Evolutionary conservation across 2,329 filamentous ascomycete species (phyloP).

Genomic region (Magnaporthales sp.): DNA sequence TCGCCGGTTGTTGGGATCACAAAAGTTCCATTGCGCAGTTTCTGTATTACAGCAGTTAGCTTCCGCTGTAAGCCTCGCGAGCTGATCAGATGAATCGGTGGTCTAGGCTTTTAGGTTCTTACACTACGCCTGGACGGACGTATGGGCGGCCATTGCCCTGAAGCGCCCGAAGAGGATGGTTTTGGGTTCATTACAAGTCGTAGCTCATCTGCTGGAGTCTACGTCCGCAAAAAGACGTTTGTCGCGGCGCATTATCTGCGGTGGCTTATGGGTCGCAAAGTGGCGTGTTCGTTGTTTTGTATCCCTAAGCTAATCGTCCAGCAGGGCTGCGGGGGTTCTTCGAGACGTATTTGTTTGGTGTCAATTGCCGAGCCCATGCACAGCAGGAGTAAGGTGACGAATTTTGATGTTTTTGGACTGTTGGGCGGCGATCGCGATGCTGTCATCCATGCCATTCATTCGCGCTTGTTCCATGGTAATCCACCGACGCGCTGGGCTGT

Average conservation of each 20-base stretch:
- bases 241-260: background rate
- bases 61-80: slow-evolving; percentile 1
- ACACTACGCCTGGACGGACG: slow-evolving; percentile 38
- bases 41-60: slow-evolving; percentile 30
- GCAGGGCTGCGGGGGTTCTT: background rate
- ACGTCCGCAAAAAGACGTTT: background rate
- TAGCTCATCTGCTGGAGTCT: slow-evolving; percentile 1
- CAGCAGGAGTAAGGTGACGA: background rate
- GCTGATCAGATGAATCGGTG: background rate
- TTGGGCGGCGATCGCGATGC: background rate
- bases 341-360: too few relatives aligned
- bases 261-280: background rate
- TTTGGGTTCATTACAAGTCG: slow-evolving; percentile 21
- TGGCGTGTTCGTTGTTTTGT: background rate
- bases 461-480: background rate
- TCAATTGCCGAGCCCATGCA: background rate
- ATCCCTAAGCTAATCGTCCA: background rate
- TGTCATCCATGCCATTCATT: background rate
- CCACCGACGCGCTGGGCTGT: background rate
- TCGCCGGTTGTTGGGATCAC: slow-evolving; percentile 82
- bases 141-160: slow-evolving; percentile 29
- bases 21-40: slow-evolving; percentile 78
- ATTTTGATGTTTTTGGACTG: background rate
- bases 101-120: slow-evolving; percentile 12
- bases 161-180: slow-evolving; percentile 8